Percentiles rank a stretch among this genome's conserved stretches.
phyloP scores from a whole-genome alignment of 768 basidiomycete genomes.

The Phaeolepiota aurea region DNA sequence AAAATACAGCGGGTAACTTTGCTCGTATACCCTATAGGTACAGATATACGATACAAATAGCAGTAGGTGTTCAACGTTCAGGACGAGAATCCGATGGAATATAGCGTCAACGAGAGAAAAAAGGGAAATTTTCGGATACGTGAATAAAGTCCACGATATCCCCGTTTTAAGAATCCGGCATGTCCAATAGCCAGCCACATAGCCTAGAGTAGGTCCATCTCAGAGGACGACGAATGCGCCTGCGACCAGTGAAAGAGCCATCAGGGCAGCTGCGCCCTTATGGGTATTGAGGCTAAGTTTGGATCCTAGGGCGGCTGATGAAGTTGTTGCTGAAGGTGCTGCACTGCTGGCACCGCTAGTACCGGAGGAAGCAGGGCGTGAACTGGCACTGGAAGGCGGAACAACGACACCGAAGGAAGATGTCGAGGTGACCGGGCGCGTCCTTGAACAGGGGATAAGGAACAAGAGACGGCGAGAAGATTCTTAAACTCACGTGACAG shows the following conservation, averaged over 20 bases:
- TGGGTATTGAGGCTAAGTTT: slow-evolving; percentile 19
- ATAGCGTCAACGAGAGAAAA: background rate
- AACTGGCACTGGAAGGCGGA: slow-evolving; percentile 2
- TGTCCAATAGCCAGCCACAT: too few species aligned
- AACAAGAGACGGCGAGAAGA: background rate
- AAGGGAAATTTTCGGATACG: background rate
- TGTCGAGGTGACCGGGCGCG: slow-evolving; percentile 2
- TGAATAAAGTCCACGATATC: background rate
- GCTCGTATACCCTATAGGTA: background rate
- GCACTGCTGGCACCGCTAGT: slow-evolving; percentile 2
- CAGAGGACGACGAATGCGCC: too few species aligned
- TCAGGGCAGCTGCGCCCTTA: too few species aligned
- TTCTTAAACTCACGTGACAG: too few species aligned
- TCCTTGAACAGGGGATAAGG: background rate
- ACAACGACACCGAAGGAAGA: slow-evolving; percentile 11
- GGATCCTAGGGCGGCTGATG: slow-evolving; percentile 8
- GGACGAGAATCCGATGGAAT: background rate
- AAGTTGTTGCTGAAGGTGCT: slow-evolving; percentile 7
- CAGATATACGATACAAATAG: background rate
- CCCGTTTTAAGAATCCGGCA: too few species aligned
- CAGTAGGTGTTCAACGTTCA: too few species aligned
- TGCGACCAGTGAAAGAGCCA: too few species aligned
- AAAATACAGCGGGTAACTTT: background rate
- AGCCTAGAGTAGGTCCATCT: too few species aligned
- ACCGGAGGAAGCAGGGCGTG: slow-evolving; percentile 7